These are phyloP conservation scores for Kregervanrija delftensis DNA, from an alignment of 805 yeast genomes.

Conservation along the genomic window DNA sequence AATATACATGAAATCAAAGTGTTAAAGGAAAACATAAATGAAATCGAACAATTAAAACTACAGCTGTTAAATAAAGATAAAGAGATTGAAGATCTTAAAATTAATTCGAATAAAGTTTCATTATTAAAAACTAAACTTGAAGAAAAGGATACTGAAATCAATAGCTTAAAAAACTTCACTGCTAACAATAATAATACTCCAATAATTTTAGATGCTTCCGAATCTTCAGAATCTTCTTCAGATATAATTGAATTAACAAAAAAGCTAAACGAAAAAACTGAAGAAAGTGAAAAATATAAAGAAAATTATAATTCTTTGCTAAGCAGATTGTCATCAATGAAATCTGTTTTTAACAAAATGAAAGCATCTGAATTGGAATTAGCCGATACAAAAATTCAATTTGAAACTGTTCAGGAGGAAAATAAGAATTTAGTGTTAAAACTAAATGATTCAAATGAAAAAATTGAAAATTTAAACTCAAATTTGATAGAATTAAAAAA, in stretches of 20 bases:
- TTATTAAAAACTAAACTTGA: too few relatives aligned
- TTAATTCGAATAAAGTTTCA: too few relatives aligned
- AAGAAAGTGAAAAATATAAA: slow-evolving; percentile 52
- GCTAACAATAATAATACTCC: too few relatives aligned
- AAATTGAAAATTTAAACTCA: slow-evolving; percentile 1
- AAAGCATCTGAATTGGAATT: slow-evolving; percentile 61
- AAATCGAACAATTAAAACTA: too few relatives aligned
- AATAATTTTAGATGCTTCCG: too few relatives aligned
- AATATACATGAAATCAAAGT: background rate
- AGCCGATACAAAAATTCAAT: slow-evolving; percentile 42
- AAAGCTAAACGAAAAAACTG: slow-evolving; percentile 30
- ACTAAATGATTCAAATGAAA: slow-evolving; percentile 20
- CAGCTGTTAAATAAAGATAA: too few relatives aligned
- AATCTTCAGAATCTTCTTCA: background rate
- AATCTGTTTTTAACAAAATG: slow-evolving; percentile 64
- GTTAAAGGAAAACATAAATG: too few relatives aligned
- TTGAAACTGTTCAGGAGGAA: slow-evolving; percentile 32
- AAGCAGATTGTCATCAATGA: slow-evolving; percentile 65
- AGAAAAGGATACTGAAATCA: too few relatives aligned
- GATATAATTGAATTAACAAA: slow-evolving; percentile 7
- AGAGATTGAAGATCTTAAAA: too few relatives aligned
- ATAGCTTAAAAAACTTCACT: too few relatives aligned
- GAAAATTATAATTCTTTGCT: slow-evolving; percentile 55
- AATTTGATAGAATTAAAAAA: slow-evolving; percentile 13
- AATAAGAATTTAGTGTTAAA: slow-evolving; percentile 26